Percentiles rank a stretch among this genome's conserved stretches.
Conservation (phyloP, 441 rosid species). For the Erodium chrysanthum region DNA sequence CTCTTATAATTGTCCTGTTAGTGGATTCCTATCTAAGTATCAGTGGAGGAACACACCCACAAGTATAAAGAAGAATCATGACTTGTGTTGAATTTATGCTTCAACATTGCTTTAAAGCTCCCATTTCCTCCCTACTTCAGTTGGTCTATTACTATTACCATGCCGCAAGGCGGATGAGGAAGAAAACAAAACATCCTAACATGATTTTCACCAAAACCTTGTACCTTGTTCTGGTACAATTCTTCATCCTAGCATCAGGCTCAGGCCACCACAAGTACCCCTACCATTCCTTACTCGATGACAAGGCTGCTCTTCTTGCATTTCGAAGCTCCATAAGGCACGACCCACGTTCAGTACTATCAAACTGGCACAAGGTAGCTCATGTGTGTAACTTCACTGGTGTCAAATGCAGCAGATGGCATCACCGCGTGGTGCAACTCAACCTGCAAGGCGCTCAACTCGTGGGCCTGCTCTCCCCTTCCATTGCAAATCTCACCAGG, state of each 20-base stretch:
- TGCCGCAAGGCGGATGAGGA: too few species aligned
- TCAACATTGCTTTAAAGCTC: too few species aligned
- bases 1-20: too few species aligned
- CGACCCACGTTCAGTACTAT: slow-evolving; percentile 21
- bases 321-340: slow-evolving; percentile 24
- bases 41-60: too few species aligned
- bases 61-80: too few species aligned
- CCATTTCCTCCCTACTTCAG: too few species aligned
- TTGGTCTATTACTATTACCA: too few species aligned
- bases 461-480: slow-evolving; percentile 22
- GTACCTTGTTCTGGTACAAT: too few species aligned
- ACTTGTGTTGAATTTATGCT: slow-evolving; percentile 28
- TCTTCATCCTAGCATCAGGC: slow-evolving; percentile 16
- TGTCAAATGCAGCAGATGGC: slow-evolving; percentile 20
- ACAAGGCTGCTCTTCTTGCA: slow-evolving; percentile 31
- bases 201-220: too few species aligned
- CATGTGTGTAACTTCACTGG: slow-evolving; percentile 31
- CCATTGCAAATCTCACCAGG: slow-evolving; percentile 26
- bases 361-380: slow-evolving; percentile 22
- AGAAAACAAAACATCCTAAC: too few species aligned
- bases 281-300: slow-evolving; percentile 26
- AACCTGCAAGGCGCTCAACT: slow-evolving; percentile 16
- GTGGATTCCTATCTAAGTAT: too few species aligned
- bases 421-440: slow-evolving; percentile 22
- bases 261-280: slow-evolving; percentile 18